Conservation (phyloP, 495 filamentous ascomycete species). For the Hyphodiscus hymeniophilus region DNA sequence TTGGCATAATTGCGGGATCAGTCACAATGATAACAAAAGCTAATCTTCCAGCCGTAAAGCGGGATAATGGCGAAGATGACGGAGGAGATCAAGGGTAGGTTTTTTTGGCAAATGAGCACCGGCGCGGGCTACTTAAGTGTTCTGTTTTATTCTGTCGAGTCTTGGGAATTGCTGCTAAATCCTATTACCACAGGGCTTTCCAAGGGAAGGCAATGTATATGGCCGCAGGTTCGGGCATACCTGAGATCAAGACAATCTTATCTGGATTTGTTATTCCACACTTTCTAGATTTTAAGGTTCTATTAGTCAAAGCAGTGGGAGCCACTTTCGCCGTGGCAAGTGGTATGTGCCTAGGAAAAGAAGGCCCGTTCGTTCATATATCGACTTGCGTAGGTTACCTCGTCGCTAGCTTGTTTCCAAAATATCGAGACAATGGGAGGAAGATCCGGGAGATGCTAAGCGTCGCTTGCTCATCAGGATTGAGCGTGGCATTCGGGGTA, state of each 20-base stretch:
- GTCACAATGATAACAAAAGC: constrained; percentile 45
- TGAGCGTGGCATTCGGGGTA: constrained; percentile 52
- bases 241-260: constrained; percentile 52
- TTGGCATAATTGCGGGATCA: constrained; percentile 40
- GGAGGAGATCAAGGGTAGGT: constrained; percentile 7
- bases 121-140: too few relatives aligned
- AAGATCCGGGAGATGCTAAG: constrained; percentile 47
- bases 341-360: constrained; percentile 53
- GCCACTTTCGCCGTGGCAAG: constrained; percentile 47
- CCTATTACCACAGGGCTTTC: too few relatives aligned
- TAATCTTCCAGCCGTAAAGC: constrained; percentile 34
- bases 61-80: neutral
- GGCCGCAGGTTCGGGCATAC: constrained; percentile 49
- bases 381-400: constrained; percentile 48
- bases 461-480: constrained; percentile 43
- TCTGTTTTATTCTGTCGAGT: too few relatives aligned
- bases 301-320: constrained; percentile 48
- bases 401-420: constrained; percentile 41
- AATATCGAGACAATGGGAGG: constrained; percentile 43
- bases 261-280: constrained; percentile 49
- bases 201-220: constrained; percentile 47
- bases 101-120: too few relatives aligned
- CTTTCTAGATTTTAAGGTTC: constrained; percentile 45
- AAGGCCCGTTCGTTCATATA: constrained; percentile 54
- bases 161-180: too few relatives aligned